Conservation (phyloP, 129 eudicot genomes). For the Arctium minus region DNA sequence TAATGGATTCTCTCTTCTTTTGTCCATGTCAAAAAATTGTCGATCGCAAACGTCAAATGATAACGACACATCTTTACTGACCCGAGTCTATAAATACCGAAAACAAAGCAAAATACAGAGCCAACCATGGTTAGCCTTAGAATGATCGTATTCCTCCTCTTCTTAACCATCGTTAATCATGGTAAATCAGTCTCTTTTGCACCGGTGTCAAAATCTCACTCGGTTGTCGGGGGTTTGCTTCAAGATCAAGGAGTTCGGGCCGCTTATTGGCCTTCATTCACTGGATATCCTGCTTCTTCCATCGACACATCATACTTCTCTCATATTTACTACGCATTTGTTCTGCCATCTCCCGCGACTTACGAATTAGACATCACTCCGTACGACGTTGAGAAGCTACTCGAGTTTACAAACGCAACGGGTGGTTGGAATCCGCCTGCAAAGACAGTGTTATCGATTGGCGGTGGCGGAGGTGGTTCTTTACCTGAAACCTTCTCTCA, state of each 20-base stretch:
- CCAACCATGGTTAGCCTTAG: conserved; percentile 4
- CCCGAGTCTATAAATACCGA: conserved; percentile 18
- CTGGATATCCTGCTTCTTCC: conserved; percentile 39
- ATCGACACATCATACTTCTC: conserved; percentile 37
- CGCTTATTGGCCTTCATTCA: conserved; percentile 51
- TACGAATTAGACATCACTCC: conserved; percentile 30
- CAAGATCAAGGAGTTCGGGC: conserved; percentile 32
- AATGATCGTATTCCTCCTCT: background rate
- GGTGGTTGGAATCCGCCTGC: conserved; percentile 14
- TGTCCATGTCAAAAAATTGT: conserved; percentile 12
- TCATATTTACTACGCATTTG: conserved; percentile 40
- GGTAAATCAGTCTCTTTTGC: background rate
- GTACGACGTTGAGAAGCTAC: conserved; percentile 19
- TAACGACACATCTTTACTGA: background rate
- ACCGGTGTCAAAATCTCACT: background rate
- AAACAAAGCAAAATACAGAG: background rate
- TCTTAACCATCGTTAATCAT: conserved; percentile 14
- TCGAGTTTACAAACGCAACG: conserved; percentile 27
- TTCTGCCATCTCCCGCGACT: conserved; percentile 27
- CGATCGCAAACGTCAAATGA: background rate
- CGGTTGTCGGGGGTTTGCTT: background rate
- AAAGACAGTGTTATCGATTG: conserved; percentile 32
- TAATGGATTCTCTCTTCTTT: background rate
- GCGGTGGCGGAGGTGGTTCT: conserved; percentile 48
- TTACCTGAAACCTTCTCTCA: conserved; percentile 29